These are phyloP conservation scores for Pseudomicrostroma phylloplanum DNA, from an alignment of 1,284 basidiomycete genomes.

Conservation along the genomic window DNA sequence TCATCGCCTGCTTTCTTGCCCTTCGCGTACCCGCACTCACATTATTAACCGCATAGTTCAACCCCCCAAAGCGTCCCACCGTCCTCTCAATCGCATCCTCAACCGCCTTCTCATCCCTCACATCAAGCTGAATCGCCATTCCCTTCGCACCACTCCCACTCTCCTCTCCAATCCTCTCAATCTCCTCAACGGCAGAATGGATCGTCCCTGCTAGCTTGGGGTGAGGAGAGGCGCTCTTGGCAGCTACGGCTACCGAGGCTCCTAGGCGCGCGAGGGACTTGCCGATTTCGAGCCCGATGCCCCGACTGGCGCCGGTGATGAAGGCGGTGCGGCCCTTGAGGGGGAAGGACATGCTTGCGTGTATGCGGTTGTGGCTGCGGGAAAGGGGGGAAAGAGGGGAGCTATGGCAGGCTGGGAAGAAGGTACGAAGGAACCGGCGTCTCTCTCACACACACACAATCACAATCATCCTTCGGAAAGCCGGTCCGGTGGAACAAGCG, in stretches of 20 bases:
- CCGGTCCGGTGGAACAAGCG: no score
- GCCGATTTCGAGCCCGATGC: constrained; percentile 42
- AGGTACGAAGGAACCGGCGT: no score
- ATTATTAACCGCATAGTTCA: constrained; percentile 50
- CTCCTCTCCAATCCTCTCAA: constrained; percentile 25
- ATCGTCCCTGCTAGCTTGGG: constrained; percentile 46
- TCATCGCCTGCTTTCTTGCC: no score
- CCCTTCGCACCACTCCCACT: constrained; percentile 19
- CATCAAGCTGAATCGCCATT: constrained; percentile 45
- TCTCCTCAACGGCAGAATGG: constrained; percentile 45
- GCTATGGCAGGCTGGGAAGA: no score
- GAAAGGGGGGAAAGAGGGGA: no score
- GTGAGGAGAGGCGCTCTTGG: constrained; percentile 25
- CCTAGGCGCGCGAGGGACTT: constrained; percentile 30
- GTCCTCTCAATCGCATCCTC: constrained; percentile 32
- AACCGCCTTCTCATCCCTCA: constrained; percentile 37
- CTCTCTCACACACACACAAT: no score
- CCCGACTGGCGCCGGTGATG: constrained; percentile 38
- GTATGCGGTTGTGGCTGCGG: no score
- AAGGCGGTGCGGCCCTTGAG: no score
- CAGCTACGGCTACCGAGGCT: constrained; percentile 40
- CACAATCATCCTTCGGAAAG: no score
- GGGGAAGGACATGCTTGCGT: no score
- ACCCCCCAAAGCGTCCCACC: constrained; percentile 30
- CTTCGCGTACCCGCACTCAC: constrained; percentile 13